Evolutionary conservation across 305 asterid genomes (phyloP), one percentile per base, ranked within the genome.

Genomic region (Rubia balearica): DNA sequence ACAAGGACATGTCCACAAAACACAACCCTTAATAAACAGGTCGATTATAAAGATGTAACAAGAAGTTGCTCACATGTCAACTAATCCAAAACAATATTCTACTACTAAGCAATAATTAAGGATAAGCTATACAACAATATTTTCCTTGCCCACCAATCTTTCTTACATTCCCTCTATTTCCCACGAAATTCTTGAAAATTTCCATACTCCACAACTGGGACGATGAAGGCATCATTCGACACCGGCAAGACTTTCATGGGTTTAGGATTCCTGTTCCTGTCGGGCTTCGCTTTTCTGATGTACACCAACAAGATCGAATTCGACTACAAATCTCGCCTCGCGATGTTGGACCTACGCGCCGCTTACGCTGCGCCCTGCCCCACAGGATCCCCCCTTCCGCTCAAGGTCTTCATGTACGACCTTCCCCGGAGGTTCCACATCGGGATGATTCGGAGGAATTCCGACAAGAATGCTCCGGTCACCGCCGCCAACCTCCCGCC

Each of bases 341-440:
- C 72, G 1, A n/a, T 56, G 59, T 12, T 30, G 33, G 73, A 74
- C 68, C 61, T 74, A 7, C 73, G 74, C 12, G 61, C 78, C 2
- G 16, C 49, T 21, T 70, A 70, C 51, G 21, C 56, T 11, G 33
- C 81, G 16, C 74, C 83, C 4, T 87, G 91, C 81, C 74, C 64
- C 53, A 3, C 65, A 68, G 68, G 81, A 76, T 70, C 88, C 10
- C 81, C 82, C 10, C 19, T 61, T 4, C 89, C 89, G 8, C 84
- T 90, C 75, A 87, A 83, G 33, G 88, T 90, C 61, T 84, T 81
- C 78, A 86, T 88, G 95, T 90, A 90, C 79, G 96, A 90, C 75
- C 78, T 90, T 68, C 93, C 95, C 41, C 78, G 91, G 56, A 83
- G 93, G 48, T 87, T 90, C 86, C 88, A 88, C 72, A 85, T 85